Base-by-base conservation (phyloP, 768 basidiomycete genomes). In the Mycena alexandri region DNA sequence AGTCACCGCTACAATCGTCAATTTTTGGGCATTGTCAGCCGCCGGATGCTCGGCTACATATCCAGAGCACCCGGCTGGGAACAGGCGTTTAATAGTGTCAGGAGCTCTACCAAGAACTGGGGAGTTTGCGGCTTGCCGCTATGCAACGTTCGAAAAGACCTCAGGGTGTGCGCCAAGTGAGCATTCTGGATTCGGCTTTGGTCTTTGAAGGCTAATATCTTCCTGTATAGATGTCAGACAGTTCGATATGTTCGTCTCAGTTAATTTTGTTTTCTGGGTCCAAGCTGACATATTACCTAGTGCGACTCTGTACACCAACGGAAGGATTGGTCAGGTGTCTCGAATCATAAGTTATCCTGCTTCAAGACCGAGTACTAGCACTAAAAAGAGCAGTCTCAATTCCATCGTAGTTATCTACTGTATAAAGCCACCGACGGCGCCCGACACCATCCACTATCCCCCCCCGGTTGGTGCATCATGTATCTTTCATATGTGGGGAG, bases 241-340 rank as follows among this genome's bases (percentile, higher is more conserved):
- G 68, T 69, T 41, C 68, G 68, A 61, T 69, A 69, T 52, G 63
- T 69, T 43, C 29, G 63, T 65, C 5, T 34, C 42, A 29, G 21
- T 33, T 25, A 10, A 7, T n/a, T n/a, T 2, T 41, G 14, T 1
- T 46, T 4, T 3, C 38, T 14, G 38, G 4, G 29, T 24, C 7
- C 22, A 13, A 14, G 12, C 53, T 69, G 13, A 68, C 42, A 4
- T 24, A 21, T 46, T 36, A 3, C n/a, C 12, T 38, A 69, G 68
- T 69, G 68, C 58, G 60, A 46, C 5, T 2, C 44, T 44, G 63
- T 55, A 0, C 63, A 69, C 55, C 68, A 69, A 48, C 42, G 17
- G 44, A 17, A 7, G 10, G 63, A 69, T 56, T 69, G 68, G 68
- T 12, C 44, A 6, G 13, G 22, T 24, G 5, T 36, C 50, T 50